These are phyloP conservation scores for Naumovozyma dairenensis DNA, from an alignment of 805 yeast species.

Conservation along the genomic window DNA sequence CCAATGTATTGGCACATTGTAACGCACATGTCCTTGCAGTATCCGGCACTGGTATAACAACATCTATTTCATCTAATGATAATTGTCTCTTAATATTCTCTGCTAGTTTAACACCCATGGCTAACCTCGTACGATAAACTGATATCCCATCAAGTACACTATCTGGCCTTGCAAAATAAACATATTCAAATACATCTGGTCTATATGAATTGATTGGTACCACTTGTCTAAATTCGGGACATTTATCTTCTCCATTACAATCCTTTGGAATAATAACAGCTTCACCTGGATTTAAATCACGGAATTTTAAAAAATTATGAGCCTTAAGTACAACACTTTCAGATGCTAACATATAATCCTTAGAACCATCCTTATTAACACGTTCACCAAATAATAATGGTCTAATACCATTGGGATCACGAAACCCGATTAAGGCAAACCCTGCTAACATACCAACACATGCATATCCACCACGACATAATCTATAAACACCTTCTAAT, in stretches of 20 bases:
- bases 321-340: slow-evolving; percentile 93
- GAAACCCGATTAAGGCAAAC: slow-evolving; percentile 86
- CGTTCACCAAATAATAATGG: slow-evolving; percentile 87
- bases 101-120: slow-evolving; percentile 90
- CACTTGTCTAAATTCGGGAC: slow-evolving; percentile 79
- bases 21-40: slow-evolving; percentile 94
- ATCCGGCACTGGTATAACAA: slow-evolving; percentile 96
- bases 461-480: slow-evolving; percentile 94
- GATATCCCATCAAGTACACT: slow-evolving; percentile 94
- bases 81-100: slow-evolving; percentile 46
- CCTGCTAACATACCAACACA: slow-evolving; percentile 94
- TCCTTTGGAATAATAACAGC: slow-evolving; percentile 87
- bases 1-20: slow-evolving; percentile 76
- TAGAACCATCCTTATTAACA: slow-evolving; percentile 50
- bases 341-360: slow-evolving; percentile 89
- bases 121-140: slow-evolving; percentile 84
- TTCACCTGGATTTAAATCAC: slow-evolving; percentile 90
- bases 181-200: slow-evolving; percentile 95
- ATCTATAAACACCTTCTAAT: slow-evolving; percentile 65
- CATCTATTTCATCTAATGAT: slow-evolving; percentile 61
- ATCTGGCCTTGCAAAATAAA: slow-evolving; percentile 96
- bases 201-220: slow-evolving; percentile 69
- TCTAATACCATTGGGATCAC: slow-evolving; percentile 95
- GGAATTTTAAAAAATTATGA: slow-evolving; percentile 68
- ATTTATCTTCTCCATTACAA: slow-evolving; percentile 31